Evolutionary conservation across 2,329 filamentous ascomycete genomes (phyloP).

Genomic region (Cadophora sp.): DNA sequence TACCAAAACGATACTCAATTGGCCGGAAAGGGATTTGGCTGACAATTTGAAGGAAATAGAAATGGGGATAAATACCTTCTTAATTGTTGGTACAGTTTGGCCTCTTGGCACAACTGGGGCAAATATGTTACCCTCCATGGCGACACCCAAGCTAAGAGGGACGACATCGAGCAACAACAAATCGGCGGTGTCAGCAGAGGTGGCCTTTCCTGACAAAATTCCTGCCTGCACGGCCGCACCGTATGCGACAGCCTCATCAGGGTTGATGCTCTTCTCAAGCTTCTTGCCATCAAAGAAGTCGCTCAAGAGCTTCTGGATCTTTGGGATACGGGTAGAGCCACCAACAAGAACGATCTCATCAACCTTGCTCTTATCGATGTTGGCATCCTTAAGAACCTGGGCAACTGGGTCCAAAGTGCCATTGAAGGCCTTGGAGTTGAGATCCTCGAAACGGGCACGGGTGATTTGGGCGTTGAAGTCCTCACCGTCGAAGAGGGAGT

Average conservation of each 20-base stretch:
- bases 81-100: constrained; percentile 75
- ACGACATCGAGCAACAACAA: constrained; percentile 96
- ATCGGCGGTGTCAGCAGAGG: constrained; percentile 91
- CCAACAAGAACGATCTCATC: constrained; percentile 99
- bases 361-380: constrained; percentile 86
- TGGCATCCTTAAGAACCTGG: constrained; percentile 94
- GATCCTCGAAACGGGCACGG: constrained; percentile 97
- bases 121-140: constrained; percentile 99
- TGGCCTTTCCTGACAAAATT: constrained; percentile 98
- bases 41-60: too few species aligned
- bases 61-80: too few species aligned
- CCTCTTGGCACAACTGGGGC: constrained; percentile 88
- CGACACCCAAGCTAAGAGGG: constrained; percentile 95
- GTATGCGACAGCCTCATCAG: constrained; percentile 98
- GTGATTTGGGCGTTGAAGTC: constrained; percentile 98
- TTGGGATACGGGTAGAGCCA: constrained; percentile 98
- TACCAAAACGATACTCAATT: too few species aligned
- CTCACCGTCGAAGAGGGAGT: constrained; percentile 97
- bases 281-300: constrained; percentile 99
- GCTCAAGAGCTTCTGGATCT: constrained; percentile 98
- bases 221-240: constrained; percentile 98
- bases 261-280: constrained; percentile 99
- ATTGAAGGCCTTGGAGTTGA: constrained; percentile 94
- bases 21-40: neutral
- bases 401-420: constrained; percentile 95